phyloP scores from a whole-genome alignment of 2,329 filamentous ascomycete species.

The Tolypocladium nubicola region DNA sequence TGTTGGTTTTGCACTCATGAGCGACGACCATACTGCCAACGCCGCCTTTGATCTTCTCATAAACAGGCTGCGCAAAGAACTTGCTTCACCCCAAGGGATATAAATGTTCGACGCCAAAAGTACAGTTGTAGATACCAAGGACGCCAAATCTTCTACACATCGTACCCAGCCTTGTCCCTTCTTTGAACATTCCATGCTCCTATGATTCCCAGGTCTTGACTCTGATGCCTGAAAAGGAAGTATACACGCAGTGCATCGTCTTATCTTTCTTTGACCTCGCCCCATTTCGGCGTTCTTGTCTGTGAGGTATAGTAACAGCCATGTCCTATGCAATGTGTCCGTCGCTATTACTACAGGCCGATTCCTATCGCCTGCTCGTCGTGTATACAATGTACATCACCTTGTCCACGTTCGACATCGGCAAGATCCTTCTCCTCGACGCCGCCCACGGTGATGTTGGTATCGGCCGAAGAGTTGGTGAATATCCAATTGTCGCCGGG shows the following conservation, averaged over 20 bases:
- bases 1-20: neutral
- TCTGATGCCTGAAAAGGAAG: neutral
- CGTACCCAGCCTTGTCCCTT: neutral
- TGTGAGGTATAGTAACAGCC: neutral
- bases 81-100: neutral
- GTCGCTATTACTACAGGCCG: neutral
- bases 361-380: slow-evolving; percentile 1
- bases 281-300: neutral
- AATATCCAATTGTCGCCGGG: slow-evolving; percentile 4
- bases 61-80: neutral
- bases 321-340: neutral
- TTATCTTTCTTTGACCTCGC: neutral
- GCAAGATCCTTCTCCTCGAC: neutral
- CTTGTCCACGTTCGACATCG: neutral
- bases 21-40: neutral
- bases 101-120: neutral
- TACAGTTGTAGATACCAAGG: neutral
- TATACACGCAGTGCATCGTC: neutral
- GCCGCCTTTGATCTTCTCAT: neutral
- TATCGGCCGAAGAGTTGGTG: neutral
- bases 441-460: neutral
- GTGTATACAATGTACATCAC: neutral
- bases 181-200: neutral
- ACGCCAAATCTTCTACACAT: neutral
- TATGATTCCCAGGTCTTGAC: neutral